Evolutionary conservation across 805 yeast species (phyloP), one percentile per base, ranked within the genome.

Genomic region (Metschnikowia shivogae): DNA sequence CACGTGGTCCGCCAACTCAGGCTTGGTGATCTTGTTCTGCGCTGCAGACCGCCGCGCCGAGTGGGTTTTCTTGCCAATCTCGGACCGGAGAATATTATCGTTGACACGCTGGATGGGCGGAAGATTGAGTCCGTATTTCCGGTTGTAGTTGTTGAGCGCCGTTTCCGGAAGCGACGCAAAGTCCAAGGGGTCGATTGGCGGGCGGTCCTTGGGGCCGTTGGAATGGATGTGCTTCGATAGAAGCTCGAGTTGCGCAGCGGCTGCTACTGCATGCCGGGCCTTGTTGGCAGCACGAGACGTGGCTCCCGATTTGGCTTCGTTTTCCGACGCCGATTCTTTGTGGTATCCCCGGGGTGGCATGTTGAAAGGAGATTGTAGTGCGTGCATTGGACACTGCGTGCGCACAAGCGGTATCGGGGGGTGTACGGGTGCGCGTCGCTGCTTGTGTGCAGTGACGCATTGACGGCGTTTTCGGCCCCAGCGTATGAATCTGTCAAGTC

Each of bases 31-130:
- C 37, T 87, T 64, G 38, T 70, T 70, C 14, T 28, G 34, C 17
- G 61, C 60, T 33, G 60, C 52, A 7, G 53, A 44, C 39, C 51
- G 54, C 33, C 53, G 59, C 10, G 72, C 29, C 12, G 55, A 47
- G 49, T 62, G 68, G 0, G 96, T 83, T 58, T 81, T 79, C 60
- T 80, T 80, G 3, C 98, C 98, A 2, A 87, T 66, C 34, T 81
- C 78, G 1, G 88, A 80, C 38, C 79, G 82, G 19, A 89, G 64
- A 38, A 92, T 66, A 58, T 76, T 84, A 0, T 95, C 95, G 46
- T 78, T 77, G 47, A 81, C 63, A 0, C 93, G 78, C 59, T 78
- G 66, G n/a, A 84, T 77, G 45, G 78, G 79, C 12, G 84, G 82
- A 1, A 78, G 60, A 14, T 73, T 67, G 42, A 88, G 68, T 31